Evolutionary conservation across 768 basidiomycete species (phyloP), one percentile per base, ranked within the genome.

Genomic region (Hirschioporus abietinus): DNA sequence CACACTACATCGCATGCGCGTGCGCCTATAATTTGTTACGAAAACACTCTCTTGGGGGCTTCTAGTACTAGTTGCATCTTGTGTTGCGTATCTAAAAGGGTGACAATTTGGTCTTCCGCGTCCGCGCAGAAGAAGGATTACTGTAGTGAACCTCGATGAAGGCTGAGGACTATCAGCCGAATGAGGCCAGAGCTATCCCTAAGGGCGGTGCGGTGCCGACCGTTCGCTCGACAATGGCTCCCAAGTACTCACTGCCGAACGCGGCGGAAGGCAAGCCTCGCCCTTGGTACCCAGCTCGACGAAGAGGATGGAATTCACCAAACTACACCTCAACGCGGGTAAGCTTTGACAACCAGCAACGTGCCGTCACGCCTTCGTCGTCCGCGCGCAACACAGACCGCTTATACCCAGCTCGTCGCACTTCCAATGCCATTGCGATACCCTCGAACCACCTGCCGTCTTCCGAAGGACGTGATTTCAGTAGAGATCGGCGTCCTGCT

Each of bases 101-200:
- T 7, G 58, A 26, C 58, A 59, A 59, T 7, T 9, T 26, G n/a
- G 30, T 18, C 25, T 25, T 25, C 4, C 12, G 60, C 12, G 1
- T 18, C 10, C 59, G 7, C 7, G 60, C 5, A 61, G 60, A 34
- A 17, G 60, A 61, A 34, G 15, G 4, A 4, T 61, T 12, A 25
- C 30, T 61, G 3, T 9, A 24, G 12, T 61, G 9, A 6, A 61
- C 2, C 30, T 61, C 23, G 12, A 61, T 61, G 24, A 61, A 3
- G 60, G 30, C 30, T 12, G 60, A 61, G 30, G 60, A 61, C 17
- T 61, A 25, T 23, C 60, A 61, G 30, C 60, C 60, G 2, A 61
- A 61, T 15, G 60, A 61, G 23, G 15, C 60, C 23, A 25, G 60
- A 24, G 60, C 25, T 25, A 61, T 61, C 23, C 60, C 60, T 12